A percentile compares a stretch with the other conserved stretches of the same genome.
These are phyloP conservation scores for Hanseniaspora guilliermondii DNA, from an alignment of 805 yeast species.

Conservation along the genomic window DNA sequence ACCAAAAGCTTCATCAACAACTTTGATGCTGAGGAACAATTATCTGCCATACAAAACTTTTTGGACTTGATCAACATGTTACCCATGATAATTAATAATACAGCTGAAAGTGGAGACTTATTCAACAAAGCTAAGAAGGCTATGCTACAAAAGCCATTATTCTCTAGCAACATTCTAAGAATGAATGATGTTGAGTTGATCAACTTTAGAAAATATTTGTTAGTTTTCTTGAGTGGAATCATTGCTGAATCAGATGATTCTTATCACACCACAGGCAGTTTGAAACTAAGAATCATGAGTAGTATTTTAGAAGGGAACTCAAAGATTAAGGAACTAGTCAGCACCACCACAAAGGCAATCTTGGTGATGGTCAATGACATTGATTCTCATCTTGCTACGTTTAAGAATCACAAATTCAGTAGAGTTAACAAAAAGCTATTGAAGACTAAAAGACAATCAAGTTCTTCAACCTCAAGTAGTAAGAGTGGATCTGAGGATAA, in stretches of 20 bases:
- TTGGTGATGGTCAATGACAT: constrained; percentile 20
- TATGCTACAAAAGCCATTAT: constrained; percentile 40
- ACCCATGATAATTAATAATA: not conserved
- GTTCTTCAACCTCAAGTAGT: constrained; percentile 18
- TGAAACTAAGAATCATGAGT: constrained; percentile 44
- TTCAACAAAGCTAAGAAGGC: constrained; percentile 29
- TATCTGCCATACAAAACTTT: constrained; percentile 41
- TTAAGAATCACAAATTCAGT: not conserved
- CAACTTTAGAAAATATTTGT: constrained; percentile 38
- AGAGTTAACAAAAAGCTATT: constrained; percentile 11
- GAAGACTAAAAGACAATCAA: constrained; percentile 13
- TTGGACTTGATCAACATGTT: constrained; percentile 29
- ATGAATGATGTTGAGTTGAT: constrained; percentile 38
- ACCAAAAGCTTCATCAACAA: constrained; percentile 53
- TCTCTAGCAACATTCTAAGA: constrained; percentile 48
- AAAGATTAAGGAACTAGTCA: constrained; percentile 22
- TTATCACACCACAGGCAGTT: constrained; percentile 24
- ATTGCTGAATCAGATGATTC: constrained; percentile 29
- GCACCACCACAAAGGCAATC: constrained; percentile 19
- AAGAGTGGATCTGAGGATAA: constrained; percentile 18
- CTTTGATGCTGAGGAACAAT: constrained; percentile 57
- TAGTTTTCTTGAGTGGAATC: constrained; percentile 46
- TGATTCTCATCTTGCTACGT: constrained; percentile 9
- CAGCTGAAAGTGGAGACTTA: constrained; percentile 31
- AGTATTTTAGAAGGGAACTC: constrained; percentile 33